Percentiles rank a stretch among this genome's conserved stretches.
Evolutionary conservation across 306 rosid species (phyloP).

Genomic region (Lablab purpureus): DNA sequence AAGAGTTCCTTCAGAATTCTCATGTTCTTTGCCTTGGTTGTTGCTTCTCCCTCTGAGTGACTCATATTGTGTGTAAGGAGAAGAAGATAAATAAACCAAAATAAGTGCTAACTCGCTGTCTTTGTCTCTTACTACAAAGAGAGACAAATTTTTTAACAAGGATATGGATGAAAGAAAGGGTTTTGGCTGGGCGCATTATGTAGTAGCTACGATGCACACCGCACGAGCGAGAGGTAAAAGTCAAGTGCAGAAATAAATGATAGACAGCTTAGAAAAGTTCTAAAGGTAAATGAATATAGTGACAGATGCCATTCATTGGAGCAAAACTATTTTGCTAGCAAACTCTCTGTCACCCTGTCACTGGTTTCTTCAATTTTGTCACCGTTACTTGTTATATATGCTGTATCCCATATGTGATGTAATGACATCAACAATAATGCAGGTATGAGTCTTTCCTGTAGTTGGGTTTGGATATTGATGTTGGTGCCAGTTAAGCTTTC

Average conservation of each 20-base stretch:
- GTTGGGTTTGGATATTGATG: not conserved
- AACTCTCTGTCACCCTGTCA: slow-evolving; percentile 31
- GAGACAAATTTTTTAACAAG: not conserved
- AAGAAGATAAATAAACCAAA: not conserved
- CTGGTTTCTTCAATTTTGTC: slow-evolving; percentile 2
- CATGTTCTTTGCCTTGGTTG: not conserved
- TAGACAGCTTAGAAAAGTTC: not conserved
- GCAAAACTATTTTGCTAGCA: not conserved
- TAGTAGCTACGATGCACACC: not conserved
- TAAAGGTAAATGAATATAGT: not conserved
- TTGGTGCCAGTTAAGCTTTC: not conserved
- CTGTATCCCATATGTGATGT: not conserved
- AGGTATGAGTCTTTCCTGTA: not conserved
- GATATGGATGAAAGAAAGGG: not conserved
- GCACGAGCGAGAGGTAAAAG: not conserved
- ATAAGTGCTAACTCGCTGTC: not conserved
- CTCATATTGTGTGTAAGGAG: not conserved
- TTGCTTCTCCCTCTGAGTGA: not conserved
- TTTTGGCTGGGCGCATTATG: not conserved
- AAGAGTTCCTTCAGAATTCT: slow-evolving; percentile 42
- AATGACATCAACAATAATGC: not conserved
- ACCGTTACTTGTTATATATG: not conserved
- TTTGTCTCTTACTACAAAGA: not conserved
- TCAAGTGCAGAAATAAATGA: slow-evolving; percentile 25
- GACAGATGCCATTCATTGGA: slow-evolving; percentile 43